phyloP scores from a whole-genome alignment of 345 rosid species.

The Brassica juncea region DNA sequence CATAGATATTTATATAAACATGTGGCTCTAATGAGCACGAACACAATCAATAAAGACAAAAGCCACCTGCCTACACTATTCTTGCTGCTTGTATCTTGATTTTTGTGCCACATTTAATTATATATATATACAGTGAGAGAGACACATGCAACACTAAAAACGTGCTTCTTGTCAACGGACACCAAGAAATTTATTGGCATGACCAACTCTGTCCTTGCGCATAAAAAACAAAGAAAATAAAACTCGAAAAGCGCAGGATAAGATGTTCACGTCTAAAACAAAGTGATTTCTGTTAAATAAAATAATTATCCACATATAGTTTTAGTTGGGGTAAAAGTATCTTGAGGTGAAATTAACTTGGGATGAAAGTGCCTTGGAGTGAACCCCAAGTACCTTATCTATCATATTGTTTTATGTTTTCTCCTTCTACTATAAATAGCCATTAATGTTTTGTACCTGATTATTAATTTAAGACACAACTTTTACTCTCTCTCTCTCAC shows the following conservation, averaged over 20 bases:
- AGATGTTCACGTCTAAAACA: neutral
- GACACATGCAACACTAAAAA: neutral
- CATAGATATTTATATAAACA: no score
- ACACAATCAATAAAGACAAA: neutral
- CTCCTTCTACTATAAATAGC: no score
- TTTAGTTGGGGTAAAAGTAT: no score
- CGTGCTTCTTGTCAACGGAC: neutral
- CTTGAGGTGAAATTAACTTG: no score
- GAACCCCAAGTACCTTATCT: no score
- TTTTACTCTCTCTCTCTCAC: no score
- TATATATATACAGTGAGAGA: neutral
- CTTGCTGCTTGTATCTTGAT: neutral
- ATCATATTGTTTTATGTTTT: no score
- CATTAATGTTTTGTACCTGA: no score
- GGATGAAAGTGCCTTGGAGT: no score
- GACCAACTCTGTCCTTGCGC: neutral
- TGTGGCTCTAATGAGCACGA: neutral
- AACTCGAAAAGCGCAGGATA: neutral
- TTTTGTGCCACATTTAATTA: neutral
- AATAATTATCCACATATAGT: no score
- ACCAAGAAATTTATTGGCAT: neutral
- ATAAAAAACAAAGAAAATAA: neutral
- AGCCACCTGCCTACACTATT: neutral
- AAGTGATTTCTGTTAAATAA: neutral
- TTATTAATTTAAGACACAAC: no score